Conservation (phyloP, 1,284 basidiomycete genomes). For the Heliocybe sulcata region DNA sequence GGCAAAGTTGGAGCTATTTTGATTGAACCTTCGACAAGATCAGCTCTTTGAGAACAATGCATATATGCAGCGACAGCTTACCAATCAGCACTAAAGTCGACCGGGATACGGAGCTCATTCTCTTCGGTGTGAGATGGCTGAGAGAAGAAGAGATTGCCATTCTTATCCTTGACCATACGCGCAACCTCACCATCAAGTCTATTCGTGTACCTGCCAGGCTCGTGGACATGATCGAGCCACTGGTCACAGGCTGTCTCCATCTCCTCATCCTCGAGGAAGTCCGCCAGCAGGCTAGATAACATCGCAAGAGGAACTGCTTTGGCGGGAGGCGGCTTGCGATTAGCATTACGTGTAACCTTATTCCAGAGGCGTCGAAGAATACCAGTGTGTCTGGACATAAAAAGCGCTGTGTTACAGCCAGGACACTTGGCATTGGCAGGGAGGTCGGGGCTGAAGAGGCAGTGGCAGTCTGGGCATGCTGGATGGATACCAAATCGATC, state of each 20-base stretch:
- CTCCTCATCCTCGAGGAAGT: background rate
- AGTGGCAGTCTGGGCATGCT: conserved; percentile 14
- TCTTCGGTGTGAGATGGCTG: background rate
- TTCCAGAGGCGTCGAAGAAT: too few species aligned
- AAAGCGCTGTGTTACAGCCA: background rate
- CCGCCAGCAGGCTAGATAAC: background rate
- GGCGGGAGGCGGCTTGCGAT: background rate
- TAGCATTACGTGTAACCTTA: too few species aligned
- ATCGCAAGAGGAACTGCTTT: background rate
- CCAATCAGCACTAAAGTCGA: background rate
- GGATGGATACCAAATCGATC: conserved; percentile 16
- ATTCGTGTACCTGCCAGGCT: background rate
- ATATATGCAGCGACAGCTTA: background rate
- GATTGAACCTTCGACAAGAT: background rate
- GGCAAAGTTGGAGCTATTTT: background rate
- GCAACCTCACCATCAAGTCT: background rate
- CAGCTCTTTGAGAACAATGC: too few species aligned
- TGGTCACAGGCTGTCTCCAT: background rate
- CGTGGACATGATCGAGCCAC: background rate
- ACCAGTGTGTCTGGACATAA: background rate
- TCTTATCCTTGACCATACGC: background rate
- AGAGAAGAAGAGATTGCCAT: background rate
- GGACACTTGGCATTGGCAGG: background rate
- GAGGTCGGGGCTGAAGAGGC: conserved; percentile 6
- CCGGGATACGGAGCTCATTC: background rate